Evolutionary conservation across 345 rosid genomes (phyloP).

Genomic region (Rhizophora mangle): DNA sequence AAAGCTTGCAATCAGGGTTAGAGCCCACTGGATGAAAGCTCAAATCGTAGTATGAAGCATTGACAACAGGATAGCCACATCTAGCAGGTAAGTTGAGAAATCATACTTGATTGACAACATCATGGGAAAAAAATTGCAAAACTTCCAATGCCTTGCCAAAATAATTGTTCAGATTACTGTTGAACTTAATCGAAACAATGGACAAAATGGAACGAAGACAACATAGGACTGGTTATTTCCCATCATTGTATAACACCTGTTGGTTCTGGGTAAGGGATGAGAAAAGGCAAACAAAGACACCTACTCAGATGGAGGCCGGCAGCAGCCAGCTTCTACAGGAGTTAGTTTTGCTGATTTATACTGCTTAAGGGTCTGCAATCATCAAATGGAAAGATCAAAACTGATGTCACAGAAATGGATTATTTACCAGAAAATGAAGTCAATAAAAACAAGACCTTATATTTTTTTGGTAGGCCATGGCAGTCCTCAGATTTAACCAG

Average conservation of each 20-base stretch:
- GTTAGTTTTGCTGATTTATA: constrained; percentile 66
- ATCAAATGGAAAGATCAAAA: constrained; percentile 17
- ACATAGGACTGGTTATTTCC: neutral
- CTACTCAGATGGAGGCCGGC: constrained; percentile 90
- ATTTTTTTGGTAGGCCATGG: constrained; percentile 53
- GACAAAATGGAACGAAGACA: neutral
- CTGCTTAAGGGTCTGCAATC: constrained; percentile 58
- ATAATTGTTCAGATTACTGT: neutral
- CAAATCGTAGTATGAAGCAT: constrained; percentile 77
- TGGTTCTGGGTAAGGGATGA: neutral
- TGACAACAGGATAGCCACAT: constrained; percentile 80
- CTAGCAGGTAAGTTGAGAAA: constrained; percentile 31
- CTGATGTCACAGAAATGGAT: constrained; percentile 11
- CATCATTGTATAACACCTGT: neutral
- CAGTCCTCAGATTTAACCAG: constrained; percentile 88
- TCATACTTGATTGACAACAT: neutral
- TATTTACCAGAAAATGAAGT: neutral
- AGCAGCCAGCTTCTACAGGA: constrained; percentile 93
- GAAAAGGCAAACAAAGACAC: constrained; percentile 9
- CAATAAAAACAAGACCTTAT: constrained; percentile 45
- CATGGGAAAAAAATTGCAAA: too few relatives aligned
- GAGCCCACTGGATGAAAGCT: constrained; percentile 83
- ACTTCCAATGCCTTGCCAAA: neutral
- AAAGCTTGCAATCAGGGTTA: constrained; percentile 77
- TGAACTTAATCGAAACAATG: too few relatives aligned